Conservation (phyloP, 2,329 filamentous ascomycete species). For the Xylariaceae sp. region DNA sequence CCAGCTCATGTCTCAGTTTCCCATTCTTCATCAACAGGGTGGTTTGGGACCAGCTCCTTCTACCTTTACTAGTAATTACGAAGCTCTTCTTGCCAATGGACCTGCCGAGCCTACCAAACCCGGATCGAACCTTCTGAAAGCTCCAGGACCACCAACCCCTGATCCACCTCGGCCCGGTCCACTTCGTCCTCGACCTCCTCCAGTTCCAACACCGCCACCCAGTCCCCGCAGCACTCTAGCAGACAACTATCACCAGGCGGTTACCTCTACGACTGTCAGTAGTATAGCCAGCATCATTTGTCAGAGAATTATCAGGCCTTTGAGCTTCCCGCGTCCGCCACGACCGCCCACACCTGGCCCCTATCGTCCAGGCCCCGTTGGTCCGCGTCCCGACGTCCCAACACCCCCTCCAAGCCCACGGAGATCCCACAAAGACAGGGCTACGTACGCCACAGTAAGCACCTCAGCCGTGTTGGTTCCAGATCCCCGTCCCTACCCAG, state of each 20-base stretch:
- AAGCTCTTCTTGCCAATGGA: background rate
- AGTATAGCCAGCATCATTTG: constrained; percentile 12
- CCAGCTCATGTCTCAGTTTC: too few species aligned
- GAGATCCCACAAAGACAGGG: background rate
- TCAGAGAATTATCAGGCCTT: constrained; percentile 4
- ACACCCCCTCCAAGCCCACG: background rate
- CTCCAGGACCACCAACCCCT: constrained; percentile 29
- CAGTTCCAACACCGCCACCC: constrained; percentile 29
- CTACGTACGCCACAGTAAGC: too few species aligned
- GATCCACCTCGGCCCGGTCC: constrained; percentile 24
- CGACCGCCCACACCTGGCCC: constrained; percentile 2
- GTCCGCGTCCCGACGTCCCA: background rate
- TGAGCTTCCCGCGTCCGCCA: constrained; percentile 5
- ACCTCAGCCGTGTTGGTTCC: too few species aligned
- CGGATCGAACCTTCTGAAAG: constrained; percentile 16
- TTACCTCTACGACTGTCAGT: background rate
- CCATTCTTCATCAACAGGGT: too few species aligned
- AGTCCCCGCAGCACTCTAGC: constrained; percentile 21
- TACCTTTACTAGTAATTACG: background rate
- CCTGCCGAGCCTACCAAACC: constrained; percentile 1
- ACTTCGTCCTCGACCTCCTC: constrained; percentile 24
- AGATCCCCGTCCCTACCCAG: too few species aligned
- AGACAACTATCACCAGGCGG: background rate
- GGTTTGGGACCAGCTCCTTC: too few species aligned
- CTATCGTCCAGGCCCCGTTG: background rate